Evolutionary conservation across 352 stramenopile species (phyloP).

Genomic region (Globisporangium nagaii): DNA sequence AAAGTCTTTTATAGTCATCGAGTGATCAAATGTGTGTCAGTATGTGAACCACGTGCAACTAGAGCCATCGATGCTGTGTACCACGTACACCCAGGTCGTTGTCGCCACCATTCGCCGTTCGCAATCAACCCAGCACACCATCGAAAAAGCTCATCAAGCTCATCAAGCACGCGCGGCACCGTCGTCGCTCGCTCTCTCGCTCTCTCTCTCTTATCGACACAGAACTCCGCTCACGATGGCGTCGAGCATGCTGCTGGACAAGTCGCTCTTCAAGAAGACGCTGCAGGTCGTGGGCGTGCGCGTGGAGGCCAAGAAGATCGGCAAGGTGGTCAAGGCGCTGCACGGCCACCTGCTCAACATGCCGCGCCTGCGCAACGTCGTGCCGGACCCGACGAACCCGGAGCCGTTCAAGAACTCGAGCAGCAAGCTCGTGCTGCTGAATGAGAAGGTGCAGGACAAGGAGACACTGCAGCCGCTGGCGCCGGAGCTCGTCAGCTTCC

Average conservation of each 20-base stretch:
- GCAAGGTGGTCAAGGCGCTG: conserved; percentile 58
- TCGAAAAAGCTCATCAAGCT: too few species aligned
- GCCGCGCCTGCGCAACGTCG: conserved; percentile 68
- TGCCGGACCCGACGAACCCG: conserved; percentile 55
- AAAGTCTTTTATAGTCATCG: too few species aligned
- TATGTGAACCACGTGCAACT: too few species aligned
- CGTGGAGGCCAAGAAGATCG: conserved; percentile 80
- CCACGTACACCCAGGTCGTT: too few species aligned
- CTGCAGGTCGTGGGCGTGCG: conserved; percentile 64
- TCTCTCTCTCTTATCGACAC: too few species aligned
- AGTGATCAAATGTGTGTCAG: too few species aligned
- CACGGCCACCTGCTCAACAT: conserved; percentile 71
- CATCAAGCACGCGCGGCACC: too few species aligned
- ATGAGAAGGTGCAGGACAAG: conserved; percentile 50
- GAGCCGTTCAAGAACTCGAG: conserved; percentile 59
- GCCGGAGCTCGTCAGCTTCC: conserved; percentile 44
- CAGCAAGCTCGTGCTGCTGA: conserved; percentile 69
- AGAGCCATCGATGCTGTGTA: too few species aligned
- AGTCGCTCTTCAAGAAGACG: conserved; percentile 64
- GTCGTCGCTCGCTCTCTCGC: too few species aligned
- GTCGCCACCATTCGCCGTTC: too few species aligned
- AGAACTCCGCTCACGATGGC: too few species aligned
- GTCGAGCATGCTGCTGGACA: conserved; percentile 44
- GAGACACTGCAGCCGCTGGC: conserved; percentile 47
- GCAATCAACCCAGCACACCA: too few species aligned